These are phyloP conservation scores for Sporothrix pseudoabietina DNA, from an alignment of 2,329 filamentous ascomycete species.

Conservation along the genomic window DNA sequence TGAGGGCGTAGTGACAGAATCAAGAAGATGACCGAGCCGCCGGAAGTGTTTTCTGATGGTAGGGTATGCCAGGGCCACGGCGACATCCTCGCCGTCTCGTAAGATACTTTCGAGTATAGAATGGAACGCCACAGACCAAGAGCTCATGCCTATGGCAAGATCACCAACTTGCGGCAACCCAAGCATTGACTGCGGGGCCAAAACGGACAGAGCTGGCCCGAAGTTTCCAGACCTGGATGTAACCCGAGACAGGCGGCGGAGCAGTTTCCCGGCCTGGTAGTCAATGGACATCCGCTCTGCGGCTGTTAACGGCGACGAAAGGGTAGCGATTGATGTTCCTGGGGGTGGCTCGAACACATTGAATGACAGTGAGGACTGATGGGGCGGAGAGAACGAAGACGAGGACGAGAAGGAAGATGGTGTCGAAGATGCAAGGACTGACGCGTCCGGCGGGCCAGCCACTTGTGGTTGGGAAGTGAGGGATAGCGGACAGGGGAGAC, in stretches of 20 bases:
- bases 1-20: conserved; percentile 54
- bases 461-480: conserved; percentile 40
- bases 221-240: conserved; percentile 53
- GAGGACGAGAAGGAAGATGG: neutral
- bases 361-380: conserved; percentile 38
- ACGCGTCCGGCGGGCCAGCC: neutral
- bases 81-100: conserved; percentile 62
- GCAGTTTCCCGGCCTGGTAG: conserved; percentile 51
- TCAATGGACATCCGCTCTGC: conserved; percentile 47
- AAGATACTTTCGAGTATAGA: conserved; percentile 58
- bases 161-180: neutral
- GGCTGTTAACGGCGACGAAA: conserved; percentile 42
- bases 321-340: conserved; percentile 46
- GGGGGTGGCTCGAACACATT: conserved; percentile 47
- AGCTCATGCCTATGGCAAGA: conserved; percentile 35
- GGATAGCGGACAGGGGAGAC: conserved; percentile 48
- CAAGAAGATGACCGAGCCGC: conserved; percentile 53
- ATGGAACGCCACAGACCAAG: conserved; percentile 61
- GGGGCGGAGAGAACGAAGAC: neutral
- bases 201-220: conserved; percentile 48
- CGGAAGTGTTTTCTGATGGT: conserved; percentile 56
- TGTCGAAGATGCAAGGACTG: neutral
- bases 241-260: conserved; percentile 49
- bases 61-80: conserved; percentile 60
- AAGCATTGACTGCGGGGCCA: conserved; percentile 35